These are phyloP conservation scores for Colletotrichum sp. DNA, from an alignment of 2,329 filamentous ascomycete genomes.

Conservation along the genomic window DNA sequence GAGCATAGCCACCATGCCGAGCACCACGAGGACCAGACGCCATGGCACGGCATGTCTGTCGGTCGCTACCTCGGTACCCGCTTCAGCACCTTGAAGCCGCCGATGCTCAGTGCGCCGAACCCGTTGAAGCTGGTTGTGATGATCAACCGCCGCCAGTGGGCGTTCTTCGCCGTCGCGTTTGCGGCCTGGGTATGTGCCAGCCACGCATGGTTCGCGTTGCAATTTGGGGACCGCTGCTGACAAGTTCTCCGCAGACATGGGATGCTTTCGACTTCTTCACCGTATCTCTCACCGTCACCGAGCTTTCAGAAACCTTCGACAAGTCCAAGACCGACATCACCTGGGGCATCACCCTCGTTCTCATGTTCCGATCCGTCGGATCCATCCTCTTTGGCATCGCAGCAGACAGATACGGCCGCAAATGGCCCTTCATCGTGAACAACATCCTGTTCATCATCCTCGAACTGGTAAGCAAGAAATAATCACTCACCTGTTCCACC, in stretches of 20 bases:
- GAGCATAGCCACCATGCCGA: not conserved
- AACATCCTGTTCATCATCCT: constrained; percentile 75
- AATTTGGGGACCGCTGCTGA: not conserved
- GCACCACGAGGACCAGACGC: constrained; percentile 35
- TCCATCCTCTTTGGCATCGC: constrained; percentile 60
- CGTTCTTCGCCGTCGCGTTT: constrained; percentile 60
- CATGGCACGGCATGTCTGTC: constrained; percentile 54
- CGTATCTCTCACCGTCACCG: constrained; percentile 62
- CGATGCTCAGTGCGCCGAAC: constrained; percentile 59
- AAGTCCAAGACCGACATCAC: constrained; percentile 63
- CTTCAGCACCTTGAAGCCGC: constrained; percentile 60
- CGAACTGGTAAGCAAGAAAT: constrained; percentile 63
- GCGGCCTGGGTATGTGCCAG: constrained; percentile 54
- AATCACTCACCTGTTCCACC: not conserved
- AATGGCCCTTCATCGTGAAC: constrained; percentile 79
- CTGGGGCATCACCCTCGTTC: constrained; percentile 67
- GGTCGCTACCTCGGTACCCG: constrained; percentile 56
- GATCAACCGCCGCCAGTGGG: constrained; percentile 56
- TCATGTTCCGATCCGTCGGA: constrained; percentile 65
- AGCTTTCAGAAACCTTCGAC: constrained; percentile 57
- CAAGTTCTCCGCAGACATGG: constrained; percentile 50
- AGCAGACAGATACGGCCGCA: constrained; percentile 61
- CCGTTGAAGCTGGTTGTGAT: constrained; percentile 53
- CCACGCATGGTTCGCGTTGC: not conserved
- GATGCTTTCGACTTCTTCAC: constrained; percentile 73